Conservation (phyloP, 306 rosid species). For the Quercus dentata region DNA sequence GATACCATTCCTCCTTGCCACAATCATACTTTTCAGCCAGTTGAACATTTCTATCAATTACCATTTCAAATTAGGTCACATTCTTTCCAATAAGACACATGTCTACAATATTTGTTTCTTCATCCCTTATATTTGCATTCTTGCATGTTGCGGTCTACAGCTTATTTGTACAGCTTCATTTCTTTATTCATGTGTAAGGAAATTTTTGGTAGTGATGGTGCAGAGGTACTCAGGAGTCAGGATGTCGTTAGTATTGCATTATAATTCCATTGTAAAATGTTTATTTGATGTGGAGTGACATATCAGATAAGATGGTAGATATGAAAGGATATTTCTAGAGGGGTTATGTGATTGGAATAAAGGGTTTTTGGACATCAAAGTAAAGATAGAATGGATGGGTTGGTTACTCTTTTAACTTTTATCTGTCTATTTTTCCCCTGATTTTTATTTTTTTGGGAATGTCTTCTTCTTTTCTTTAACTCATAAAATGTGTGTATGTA, state of each 20-base stretch:
- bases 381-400: background rate
- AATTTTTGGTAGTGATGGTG: slow-evolving; percentile 78
- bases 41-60: slow-evolving; percentile 28
- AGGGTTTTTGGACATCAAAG: background rate
- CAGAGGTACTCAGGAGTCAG: slow-evolving; percentile 36
- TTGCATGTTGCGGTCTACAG: slow-evolving; percentile 64
- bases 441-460: background rate
- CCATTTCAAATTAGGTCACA: slow-evolving; percentile 46
- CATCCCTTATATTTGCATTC: slow-evolving; percentile 57
- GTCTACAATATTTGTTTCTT: slow-evolving; percentile 49
- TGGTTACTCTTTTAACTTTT: background rate
- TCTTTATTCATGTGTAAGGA: slow-evolving; percentile 96
- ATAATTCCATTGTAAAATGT: slow-evolving; percentile 36
- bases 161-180: slow-evolving; percentile 95
- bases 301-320: slow-evolving; percentile 17
- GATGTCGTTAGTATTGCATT: slow-evolving; percentile 28
- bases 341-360: slow-evolving; percentile 11
- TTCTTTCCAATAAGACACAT: slow-evolving; percentile 72
- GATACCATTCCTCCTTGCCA: slow-evolving; percentile 36
- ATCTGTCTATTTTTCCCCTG: background rate
- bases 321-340: slow-evolving; percentile 28
- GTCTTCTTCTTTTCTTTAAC: background rate
- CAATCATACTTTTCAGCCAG: slow-evolving; percentile 31
- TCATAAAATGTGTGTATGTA: no score
- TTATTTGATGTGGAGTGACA: slow-evolving; percentile 33